Base-by-base conservation (phyloP, 2,329 filamentous ascomycete species). In the Alternaria solani region DNA sequence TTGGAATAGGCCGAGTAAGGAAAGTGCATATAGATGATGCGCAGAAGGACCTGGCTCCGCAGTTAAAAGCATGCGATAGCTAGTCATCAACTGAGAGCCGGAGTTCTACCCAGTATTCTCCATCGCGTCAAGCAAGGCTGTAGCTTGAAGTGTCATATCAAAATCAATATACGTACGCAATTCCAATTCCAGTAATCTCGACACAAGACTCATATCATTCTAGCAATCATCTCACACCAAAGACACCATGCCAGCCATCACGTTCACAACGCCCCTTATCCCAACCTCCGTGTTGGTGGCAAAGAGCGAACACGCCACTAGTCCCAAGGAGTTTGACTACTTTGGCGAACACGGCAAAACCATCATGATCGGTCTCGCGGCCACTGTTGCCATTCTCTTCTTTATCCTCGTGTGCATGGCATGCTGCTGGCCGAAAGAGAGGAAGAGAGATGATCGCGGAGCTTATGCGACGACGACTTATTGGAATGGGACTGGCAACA, bases 391-490 rank as follows among this genome's bases (percentile, higher is more conserved):
- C 11, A 20, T 48, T 36, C 46, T 48, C 30, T 48, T 48, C 46
- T 36, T 7, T 30, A 25, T 36, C 30, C 30, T 48, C 12, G 12
- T 48, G 5, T 48, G 46, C 30, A 48, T 48, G 46, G 46, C 46
- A 7, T 48, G 46, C 12, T 48, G 46, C 30, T 48, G 46, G 46
- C 46, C 46, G 20, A 48, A 48, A n/a, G 46, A 48, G 14, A 48
- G 25, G 8, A 48, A 48, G 20, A 25, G 14, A 1, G 36, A 36
- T 16, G 30, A 36, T 1, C 30, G 23, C 25, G 46, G 46, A n/a
- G 30, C 14, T 2, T 48, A 48, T 11, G 46, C 36, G 30, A 34
- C 30, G 0, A 48, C 46, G 5, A 48, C 30, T n/a, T 36, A 48
- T 7, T 36, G 46, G 46, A 48, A 48, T 4, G 46, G 30, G 0